phyloP scores from a whole-genome alignment of 2,329 filamentous ascomycete species.

The Diaporthe destruens region DNA sequence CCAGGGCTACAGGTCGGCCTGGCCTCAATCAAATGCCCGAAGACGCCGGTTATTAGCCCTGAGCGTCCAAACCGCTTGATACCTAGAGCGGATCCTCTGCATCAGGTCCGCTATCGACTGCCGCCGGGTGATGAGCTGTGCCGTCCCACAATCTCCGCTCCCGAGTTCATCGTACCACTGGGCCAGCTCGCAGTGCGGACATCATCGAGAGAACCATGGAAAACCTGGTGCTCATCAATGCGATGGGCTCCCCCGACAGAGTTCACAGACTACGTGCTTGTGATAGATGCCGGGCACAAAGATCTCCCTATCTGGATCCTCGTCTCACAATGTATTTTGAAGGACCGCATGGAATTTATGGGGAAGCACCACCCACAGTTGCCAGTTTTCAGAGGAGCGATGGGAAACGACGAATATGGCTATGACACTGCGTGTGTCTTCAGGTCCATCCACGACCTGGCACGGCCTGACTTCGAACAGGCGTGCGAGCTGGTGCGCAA shows the following conservation, averaged over 20 bases:
- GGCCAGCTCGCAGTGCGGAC: slow-evolving; percentile 12
- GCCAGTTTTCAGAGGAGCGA: neutral
- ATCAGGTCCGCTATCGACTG: neutral
- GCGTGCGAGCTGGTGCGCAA: neutral
- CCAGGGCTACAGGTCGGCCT: neutral
- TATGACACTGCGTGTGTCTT: neutral
- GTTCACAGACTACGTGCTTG: neutral
- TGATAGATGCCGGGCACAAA: neutral
- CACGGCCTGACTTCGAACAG: neutral
- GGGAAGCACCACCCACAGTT: neutral
- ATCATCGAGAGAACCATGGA: neutral
- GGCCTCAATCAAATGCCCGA: neutral
- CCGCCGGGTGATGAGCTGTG: neutral
- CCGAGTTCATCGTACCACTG: neutral
- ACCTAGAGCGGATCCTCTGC: neutral
- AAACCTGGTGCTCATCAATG: neutral
- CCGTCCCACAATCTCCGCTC: neutral
- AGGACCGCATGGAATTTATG: neutral
- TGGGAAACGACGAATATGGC: neutral
- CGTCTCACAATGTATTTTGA: neutral
- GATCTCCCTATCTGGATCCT: neutral
- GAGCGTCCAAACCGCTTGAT: neutral
- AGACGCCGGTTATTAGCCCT: neutral
- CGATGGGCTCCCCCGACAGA: neutral
- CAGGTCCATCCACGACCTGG: neutral